phyloP scores from a whole-genome alignment of 2,329 filamentous ascomycete species.

The Epichloe glyceriae region DNA sequence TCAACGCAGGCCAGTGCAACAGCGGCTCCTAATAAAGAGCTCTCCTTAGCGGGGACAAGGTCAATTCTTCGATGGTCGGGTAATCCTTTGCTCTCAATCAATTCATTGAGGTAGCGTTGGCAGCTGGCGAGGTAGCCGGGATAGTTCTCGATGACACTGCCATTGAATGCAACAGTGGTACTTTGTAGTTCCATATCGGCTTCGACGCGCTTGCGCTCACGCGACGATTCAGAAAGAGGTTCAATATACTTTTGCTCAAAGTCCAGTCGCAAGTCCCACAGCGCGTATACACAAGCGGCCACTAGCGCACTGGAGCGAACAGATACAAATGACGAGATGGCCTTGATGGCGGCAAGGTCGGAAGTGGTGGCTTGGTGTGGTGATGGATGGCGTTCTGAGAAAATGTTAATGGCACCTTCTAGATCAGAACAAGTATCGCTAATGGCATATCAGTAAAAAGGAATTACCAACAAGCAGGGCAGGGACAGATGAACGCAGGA shows the following conservation, averaged over 20 bases:
- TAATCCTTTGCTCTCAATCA: constrained; percentile 30
- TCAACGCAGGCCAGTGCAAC: constrained; percentile 46
- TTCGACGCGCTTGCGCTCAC: constrained; percentile 33
- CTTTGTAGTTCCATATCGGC: constrained; percentile 32
- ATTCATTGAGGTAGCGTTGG: constrained; percentile 48
- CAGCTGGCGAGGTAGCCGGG: constrained; percentile 50
- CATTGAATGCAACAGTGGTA: constrained; percentile 63
- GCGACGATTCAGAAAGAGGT: constrained; percentile 18
- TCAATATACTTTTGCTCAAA: constrained; percentile 25
- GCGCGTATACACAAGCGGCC: constrained; percentile 43
- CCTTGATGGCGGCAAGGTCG: constrained; percentile 40
- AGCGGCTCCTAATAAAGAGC: constrained; percentile 61
- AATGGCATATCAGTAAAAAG: not conserved
- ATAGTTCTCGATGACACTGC: constrained; percentile 68
- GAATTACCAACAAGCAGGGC: not conserved
- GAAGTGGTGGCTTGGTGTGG: constrained; percentile 23
- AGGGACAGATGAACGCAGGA: not conserved
- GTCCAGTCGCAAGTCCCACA: constrained; percentile 44
- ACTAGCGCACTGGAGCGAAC: constrained; percentile 46
- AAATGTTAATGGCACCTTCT: constrained; percentile 31
- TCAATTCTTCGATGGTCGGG: constrained; percentile 35
- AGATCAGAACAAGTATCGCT: constrained; percentile 34
- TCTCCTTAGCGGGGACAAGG: constrained; percentile 58
- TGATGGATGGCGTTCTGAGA: constrained; percentile 37
- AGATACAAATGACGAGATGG: constrained; percentile 41